Conservation (phyloP, 202 grass and related monocot species). For the Panicum virgatum region DNA sequence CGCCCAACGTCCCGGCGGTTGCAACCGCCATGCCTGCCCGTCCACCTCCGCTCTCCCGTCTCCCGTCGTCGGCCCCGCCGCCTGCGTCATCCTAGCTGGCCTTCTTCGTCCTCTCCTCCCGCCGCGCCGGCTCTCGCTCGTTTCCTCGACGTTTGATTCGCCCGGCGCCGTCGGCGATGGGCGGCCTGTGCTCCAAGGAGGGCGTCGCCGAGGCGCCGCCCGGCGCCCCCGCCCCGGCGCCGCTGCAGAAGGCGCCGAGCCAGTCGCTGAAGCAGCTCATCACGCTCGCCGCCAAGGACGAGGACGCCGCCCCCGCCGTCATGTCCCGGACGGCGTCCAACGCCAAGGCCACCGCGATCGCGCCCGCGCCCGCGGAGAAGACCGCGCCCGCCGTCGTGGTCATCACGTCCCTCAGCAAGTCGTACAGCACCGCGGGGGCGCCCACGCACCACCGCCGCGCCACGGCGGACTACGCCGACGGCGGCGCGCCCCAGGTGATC, state of each 20-base stretch:
- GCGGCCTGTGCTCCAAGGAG: conserved; percentile 68
- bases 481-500: not conserved
- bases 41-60: not conserved
- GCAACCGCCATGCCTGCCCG: conserved; percentile 18
- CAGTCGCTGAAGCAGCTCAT: conserved; percentile 63
- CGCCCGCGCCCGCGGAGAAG: too few species aligned
- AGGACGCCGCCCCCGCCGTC: conserved; percentile 28
- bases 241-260: conserved; percentile 43
- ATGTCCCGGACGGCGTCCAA: conserved; percentile 21
- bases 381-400: conserved; percentile 15
- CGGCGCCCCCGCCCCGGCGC: not conserved
- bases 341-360: not conserved
- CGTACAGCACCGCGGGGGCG: conserved; percentile 40
- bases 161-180: conserved; percentile 33
- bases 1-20: conserved; percentile 8
- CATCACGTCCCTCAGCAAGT: conserved; percentile 49
- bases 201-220: conserved; percentile 25
- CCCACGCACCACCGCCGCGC: conserved; percentile 45
- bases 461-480: conserved; percentile 27
- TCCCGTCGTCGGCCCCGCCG: not conserved
- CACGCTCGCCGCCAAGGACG: conserved; percentile 53
- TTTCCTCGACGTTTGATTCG: not conserved
- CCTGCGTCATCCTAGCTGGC: not conserved
- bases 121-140: too few species aligned
- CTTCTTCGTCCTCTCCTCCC: not conserved